phyloP scores from a whole-genome alignment of 768 basidiomycete species.

The Mycena venus region DNA sequence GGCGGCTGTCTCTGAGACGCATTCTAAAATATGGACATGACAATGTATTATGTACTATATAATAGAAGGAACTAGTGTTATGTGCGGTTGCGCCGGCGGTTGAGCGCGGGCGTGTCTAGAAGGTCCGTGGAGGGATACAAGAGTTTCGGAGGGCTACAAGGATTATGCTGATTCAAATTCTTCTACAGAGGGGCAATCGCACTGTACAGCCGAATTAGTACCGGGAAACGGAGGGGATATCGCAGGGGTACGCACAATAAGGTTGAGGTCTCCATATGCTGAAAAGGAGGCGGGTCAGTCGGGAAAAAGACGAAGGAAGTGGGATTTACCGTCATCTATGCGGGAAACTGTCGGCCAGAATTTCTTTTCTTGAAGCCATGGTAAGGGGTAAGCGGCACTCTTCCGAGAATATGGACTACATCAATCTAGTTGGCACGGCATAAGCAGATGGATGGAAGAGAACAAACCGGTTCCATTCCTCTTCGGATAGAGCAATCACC shows the following conservation, averaged over 20 bases:
- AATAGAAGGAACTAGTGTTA: slow-evolving; percentile 4
- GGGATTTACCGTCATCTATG: slow-evolving; percentile 88
- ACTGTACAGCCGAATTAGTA: slow-evolving; percentile 58
- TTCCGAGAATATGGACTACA: slow-evolving; percentile 89
- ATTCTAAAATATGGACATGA: too few relatives aligned
- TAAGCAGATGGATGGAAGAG: background rate
- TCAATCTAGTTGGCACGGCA: slow-evolving; percentile 18
- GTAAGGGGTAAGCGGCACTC: slow-evolving; percentile 90
- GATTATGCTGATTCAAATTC: slow-evolving; percentile 64
- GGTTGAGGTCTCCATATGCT: slow-evolving; percentile 95
- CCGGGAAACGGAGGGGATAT: background rate
- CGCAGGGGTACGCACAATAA: slow-evolving; percentile 71
- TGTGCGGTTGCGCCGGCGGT: slow-evolving; percentile 23
- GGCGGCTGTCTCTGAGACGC: slow-evolving; percentile 41
- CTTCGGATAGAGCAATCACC: slow-evolving; percentile 77
- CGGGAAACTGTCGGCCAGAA: slow-evolving; percentile 97
- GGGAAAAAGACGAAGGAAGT: background rate
- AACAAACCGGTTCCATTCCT: slow-evolving; percentile 87
- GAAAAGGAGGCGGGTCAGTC: slow-evolving; percentile 23
- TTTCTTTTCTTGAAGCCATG: slow-evolving; percentile 88
- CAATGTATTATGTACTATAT: slow-evolving; percentile 10
- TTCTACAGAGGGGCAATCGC: slow-evolving; percentile 89
- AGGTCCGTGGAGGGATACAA: slow-evolving; percentile 64
- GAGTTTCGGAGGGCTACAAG: background rate
- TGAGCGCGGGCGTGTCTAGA: slow-evolving; percentile 54